Conservation (phyloP, 306 rosid species). For the Pachyrhizus erosus region DNA sequence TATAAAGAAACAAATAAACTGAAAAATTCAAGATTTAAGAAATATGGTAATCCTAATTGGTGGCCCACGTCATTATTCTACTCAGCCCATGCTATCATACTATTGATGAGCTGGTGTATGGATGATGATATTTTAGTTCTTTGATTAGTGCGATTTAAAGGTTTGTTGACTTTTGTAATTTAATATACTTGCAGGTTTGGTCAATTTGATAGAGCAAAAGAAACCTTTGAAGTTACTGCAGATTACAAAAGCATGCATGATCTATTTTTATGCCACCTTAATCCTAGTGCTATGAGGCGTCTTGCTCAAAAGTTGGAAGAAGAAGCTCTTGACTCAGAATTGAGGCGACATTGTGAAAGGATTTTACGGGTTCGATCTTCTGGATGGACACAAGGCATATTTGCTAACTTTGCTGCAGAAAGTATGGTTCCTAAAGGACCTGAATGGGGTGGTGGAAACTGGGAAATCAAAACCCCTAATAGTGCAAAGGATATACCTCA, state of each 20-base stretch:
- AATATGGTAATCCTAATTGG: not conserved
- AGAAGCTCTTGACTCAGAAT: slow-evolving; percentile 91
- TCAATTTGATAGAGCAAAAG: slow-evolving; percentile 97
- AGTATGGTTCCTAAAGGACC: slow-evolving; percentile 99
- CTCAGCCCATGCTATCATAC: not conserved
- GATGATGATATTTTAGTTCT: slow-evolving; percentile 18
- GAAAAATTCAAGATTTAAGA: not conserved
- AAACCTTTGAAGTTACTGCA: slow-evolving; percentile 89
- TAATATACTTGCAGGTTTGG: slow-evolving; percentile 80
- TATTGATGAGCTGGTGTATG: slow-evolving; percentile 29
- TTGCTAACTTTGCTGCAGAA: slow-evolving; percentile 98
- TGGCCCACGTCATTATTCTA: not conserved
- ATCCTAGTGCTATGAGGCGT: slow-evolving; percentile 98
- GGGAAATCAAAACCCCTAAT: slow-evolving; percentile 98
- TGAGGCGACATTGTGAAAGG: slow-evolving; percentile 97
- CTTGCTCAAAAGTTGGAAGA: slow-evolving; percentile 99
- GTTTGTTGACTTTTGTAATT: slow-evolving; percentile 40
- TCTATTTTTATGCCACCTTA: slow-evolving; percentile 96
- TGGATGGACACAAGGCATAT: slow-evolving; percentile 99
- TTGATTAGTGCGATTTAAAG: slow-evolving; percentile 28
- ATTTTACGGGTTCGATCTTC: slow-evolving; percentile 89
- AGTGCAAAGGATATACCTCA: slow-evolving; percentile 88
- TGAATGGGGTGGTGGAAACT: slow-evolving; percentile 99
- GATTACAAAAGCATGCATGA: slow-evolving; percentile 96
- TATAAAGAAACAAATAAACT: not conserved